These are phyloP conservation scores for Metschnikowia hibisci DNA, from an alignment of 805 yeast genomes.

Conservation along the genomic window DNA sequence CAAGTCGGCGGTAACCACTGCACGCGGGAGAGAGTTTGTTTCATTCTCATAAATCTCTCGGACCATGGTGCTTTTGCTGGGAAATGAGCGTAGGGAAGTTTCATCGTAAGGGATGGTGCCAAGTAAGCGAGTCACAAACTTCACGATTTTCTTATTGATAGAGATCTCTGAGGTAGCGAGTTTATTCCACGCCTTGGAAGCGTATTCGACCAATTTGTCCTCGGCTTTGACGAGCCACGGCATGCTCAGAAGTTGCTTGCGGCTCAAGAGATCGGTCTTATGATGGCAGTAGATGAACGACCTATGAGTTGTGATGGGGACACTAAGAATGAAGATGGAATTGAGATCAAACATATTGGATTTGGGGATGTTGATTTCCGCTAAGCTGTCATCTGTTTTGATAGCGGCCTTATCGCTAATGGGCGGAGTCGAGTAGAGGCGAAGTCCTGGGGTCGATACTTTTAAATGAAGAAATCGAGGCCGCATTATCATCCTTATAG, in stretches of 20 bases:
- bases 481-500: background rate
- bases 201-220: slow-evolving; percentile 45
- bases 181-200: slow-evolving; percentile 58
- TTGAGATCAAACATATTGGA: slow-evolving; percentile 22
- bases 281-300: slow-evolving; percentile 70
- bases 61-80: slow-evolving; percentile 58
- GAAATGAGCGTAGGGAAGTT: slow-evolving; percentile 67
- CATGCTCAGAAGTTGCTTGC: slow-evolving; percentile 23
- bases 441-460: background rate
- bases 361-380: background rate
- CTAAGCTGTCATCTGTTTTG: background rate
- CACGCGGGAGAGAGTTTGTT: slow-evolving; percentile 8
- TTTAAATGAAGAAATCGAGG: background rate
- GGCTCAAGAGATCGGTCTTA: slow-evolving; percentile 26
- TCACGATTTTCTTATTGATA: slow-evolving; percentile 58
- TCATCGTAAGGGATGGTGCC: slow-evolving; percentile 78
- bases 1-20: slow-evolving; percentile 15
- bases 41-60: slow-evolving; percentile 40
- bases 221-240: slow-evolving; percentile 42
- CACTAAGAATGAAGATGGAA: slow-evolving; percentile 58
- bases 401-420: background rate
- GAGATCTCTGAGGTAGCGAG: slow-evolving; percentile 51
- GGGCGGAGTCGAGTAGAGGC: slow-evolving; percentile 1
- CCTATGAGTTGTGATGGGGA: slow-evolving; percentile 64
- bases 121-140: slow-evolving; percentile 48